A percentile compares a stretch with the other conserved stretches of the same genome.
Conservation (phyloP, 2,329 filamentous ascomycete species). For the Bisporella sp. region DNA sequence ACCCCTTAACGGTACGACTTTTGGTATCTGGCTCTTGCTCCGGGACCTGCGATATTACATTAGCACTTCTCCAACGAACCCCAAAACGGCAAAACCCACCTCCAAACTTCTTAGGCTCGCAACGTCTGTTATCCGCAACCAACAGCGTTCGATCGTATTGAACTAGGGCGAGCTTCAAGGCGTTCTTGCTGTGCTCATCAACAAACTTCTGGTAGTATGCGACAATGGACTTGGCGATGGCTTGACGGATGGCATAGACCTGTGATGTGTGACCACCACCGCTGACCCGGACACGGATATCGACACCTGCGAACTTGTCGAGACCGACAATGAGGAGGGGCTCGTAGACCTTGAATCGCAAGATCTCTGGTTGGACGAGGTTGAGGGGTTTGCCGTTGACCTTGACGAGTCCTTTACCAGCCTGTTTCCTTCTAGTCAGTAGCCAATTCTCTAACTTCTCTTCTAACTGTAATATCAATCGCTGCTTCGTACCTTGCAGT, state of each 20-base stretch:
- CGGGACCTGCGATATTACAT: slow-evolving; percentile 64
- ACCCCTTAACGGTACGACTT: slow-evolving; percentile 92
- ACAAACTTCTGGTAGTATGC: slow-evolving; percentile 99
- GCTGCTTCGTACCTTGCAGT: slow-evolving; percentile 60
- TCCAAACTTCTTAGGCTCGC: slow-evolving; percentile 93
- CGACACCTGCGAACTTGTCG: slow-evolving; percentile 94
- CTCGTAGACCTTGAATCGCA: slow-evolving; percentile 99
- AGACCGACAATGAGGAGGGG: slow-evolving; percentile 93
- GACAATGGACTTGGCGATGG: slow-evolving; percentile 94
- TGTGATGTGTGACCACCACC: slow-evolving; percentile 98
- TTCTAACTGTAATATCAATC: slow-evolving; percentile 1
- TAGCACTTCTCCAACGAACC: slow-evolving; percentile 9
- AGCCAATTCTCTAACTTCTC: slow-evolving; percentile 6
- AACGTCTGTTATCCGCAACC: slow-evolving; percentile 97
- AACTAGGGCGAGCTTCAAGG: slow-evolving; percentile 93
- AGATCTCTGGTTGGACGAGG: slow-evolving; percentile 91
- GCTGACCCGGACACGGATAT: slow-evolving; percentile 93
- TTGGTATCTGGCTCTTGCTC: slow-evolving; percentile 95
- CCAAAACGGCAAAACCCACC: slow-evolving; percentile 24
- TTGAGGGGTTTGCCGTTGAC: slow-evolving; percentile 95
- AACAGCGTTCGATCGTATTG: slow-evolving; percentile 96
- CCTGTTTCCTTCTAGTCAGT: slow-evolving; percentile 36
- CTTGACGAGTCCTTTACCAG: slow-evolving; percentile 88
- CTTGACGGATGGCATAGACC: slow-evolving; percentile 97
- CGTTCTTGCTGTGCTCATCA: slow-evolving; percentile 99